Conservation (phyloP, 2,329 filamentous ascomycete species). For the Epichloe gansuensis region DNA sequence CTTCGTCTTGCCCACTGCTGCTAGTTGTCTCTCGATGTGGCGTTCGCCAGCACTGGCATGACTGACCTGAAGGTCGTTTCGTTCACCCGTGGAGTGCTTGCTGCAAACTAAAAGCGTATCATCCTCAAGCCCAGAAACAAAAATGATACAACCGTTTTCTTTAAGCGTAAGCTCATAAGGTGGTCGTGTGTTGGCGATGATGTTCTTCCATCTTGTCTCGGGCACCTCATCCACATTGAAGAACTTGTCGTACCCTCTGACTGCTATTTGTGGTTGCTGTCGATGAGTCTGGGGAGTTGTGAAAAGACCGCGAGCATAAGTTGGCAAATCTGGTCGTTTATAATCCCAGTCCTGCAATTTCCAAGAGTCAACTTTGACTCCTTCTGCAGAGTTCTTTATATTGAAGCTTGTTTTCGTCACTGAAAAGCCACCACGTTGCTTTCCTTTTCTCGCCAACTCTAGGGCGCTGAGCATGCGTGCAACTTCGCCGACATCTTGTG, state of each 20-base stretch:
- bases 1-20: constrained; percentile 62
- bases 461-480: constrained; percentile 51
- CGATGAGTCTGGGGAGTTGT: constrained; percentile 55
- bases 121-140: constrained; percentile 83
- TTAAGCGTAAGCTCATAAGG: constrained; percentile 95
- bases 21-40: constrained; percentile 71
- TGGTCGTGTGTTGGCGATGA: constrained; percentile 61
- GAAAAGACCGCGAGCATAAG: constrained; percentile 87
- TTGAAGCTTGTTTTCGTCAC: constrained; percentile 71
- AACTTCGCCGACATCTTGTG: constrained; percentile 59
- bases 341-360: constrained; percentile 92
- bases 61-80: constrained; percentile 58
- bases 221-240: constrained; percentile 82
- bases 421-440: constrained; percentile 48
- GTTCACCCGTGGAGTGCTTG: constrained; percentile 85
- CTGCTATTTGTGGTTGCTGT: constrained; percentile 62
- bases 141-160: constrained; percentile 99
- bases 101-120: constrained; percentile 90
- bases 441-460: constrained; percentile 41
- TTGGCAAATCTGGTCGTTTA: constrained; percentile 74
- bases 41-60: constrained; percentile 75
- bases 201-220: constrained; percentile 71
- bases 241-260: constrained; percentile 96
- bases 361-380: constrained; percentile 76
- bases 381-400: constrained; percentile 48